phyloP scores from a whole-genome alignment of 768 basidiomycete species.

The Leccinum disarticulatum region DNA sequence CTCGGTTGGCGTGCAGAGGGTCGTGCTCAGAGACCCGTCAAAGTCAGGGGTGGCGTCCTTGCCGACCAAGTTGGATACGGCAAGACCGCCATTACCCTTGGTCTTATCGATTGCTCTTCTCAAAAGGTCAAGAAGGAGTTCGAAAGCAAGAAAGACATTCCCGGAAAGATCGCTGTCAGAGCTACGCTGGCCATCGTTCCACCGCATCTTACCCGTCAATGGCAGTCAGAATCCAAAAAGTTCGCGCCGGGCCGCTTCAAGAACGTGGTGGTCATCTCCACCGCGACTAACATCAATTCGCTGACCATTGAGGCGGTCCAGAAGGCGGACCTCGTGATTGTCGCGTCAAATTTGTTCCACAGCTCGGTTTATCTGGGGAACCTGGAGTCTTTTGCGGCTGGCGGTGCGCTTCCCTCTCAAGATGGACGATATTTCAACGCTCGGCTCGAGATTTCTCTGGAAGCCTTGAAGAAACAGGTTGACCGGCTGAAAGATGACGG shows the following conservation, averaged over 20 bases:
- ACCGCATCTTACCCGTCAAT: constrained; percentile 86
- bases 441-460: constrained; percentile 64
- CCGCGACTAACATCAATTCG: constrained; percentile 67
- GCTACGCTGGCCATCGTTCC: constrained; percentile 87
- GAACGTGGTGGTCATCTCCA: constrained; percentile 62
- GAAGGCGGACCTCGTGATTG: constrained; percentile 83
- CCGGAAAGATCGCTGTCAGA: constrained; percentile 72
- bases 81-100: constrained; percentile 93
- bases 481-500: constrained; percentile 68
- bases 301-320: constrained; percentile 71
- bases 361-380: constrained; percentile 76
- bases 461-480: constrained; percentile 61
- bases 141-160: constrained; percentile 41
- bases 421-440: constrained; percentile 90
- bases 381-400: constrained; percentile 67
- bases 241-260: constrained; percentile 54
- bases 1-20: constrained; percentile 96
- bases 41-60: constrained; percentile 83
- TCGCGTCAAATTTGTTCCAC: constrained; percentile 84
- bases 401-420: constrained; percentile 65
- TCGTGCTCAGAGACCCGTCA: constrained; percentile 74
- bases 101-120: constrained; percentile 74
- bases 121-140: constrained; percentile 60
- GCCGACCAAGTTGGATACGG: constrained; percentile 98
- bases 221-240: constrained; percentile 83